Percentiles rank a stretch among this genome's conserved stretches.
phyloP scores from a whole-genome alignment of 352 stramenopile species.

The Thraustochytrium striatum region DNA sequence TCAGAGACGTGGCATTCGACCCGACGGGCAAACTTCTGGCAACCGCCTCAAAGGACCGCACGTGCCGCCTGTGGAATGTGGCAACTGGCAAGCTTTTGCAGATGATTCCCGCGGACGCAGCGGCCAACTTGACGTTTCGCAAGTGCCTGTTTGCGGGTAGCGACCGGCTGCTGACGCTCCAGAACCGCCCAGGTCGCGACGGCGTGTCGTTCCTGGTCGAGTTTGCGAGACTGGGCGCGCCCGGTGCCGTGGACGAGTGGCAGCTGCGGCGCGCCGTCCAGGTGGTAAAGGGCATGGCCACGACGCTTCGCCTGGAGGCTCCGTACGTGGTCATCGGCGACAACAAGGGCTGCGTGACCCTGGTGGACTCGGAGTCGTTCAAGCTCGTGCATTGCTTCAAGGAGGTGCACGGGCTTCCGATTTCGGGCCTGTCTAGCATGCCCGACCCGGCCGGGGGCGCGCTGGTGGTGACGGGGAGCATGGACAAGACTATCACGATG shows the following conservation, averaged over 20 bases:
- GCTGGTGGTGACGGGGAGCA: slow-evolving; percentile 5
- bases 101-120: slow-evolving; percentile 12
- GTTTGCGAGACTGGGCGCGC: not conserved
- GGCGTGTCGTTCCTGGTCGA: slow-evolving; percentile 28
- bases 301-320: slow-evolving; percentile 10
- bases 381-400: not conserved
- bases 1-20: slow-evolving; percentile 27
- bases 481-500: slow-evolving; percentile 46
- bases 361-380: slow-evolving; percentile 13
- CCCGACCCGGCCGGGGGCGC: not conserved
- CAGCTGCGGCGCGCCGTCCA: not conserved
- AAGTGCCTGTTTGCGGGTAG: not conserved
- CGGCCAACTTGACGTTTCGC: slow-evolving; percentile 4
- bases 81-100: slow-evolving; percentile 24
- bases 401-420: slow-evolving; percentile 25
- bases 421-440: slow-evolving; percentile 7
- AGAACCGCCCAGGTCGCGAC: not conserved
- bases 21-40: slow-evolving; percentile 13
- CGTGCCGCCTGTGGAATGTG: slow-evolving; percentile 31
- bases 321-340: slow-evolving; percentile 4
- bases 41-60: slow-evolving; percentile 11
- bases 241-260: not conserved
- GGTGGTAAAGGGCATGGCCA: slow-evolving; percentile 9
- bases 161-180: slow-evolving; percentile 4
- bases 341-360: not conserved